Evolutionary conservation across 1,139 yeast species (phyloP).

Genomic region (Blastobotrys persicus): DNA sequence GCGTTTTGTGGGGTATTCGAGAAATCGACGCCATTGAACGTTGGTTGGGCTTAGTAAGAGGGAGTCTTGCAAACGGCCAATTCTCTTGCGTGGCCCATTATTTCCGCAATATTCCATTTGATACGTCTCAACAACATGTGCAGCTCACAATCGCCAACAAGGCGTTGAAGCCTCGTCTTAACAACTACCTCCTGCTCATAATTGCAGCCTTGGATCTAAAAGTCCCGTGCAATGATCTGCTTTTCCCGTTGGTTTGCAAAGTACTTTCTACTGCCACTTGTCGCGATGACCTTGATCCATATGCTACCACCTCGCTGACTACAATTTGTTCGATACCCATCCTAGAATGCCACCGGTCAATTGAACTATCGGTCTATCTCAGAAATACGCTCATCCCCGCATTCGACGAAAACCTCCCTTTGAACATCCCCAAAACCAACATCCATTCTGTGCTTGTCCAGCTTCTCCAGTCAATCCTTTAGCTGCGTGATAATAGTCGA

Average conservation of each 20-base stretch:
- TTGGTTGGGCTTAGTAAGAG: not conserved
- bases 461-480: not conserved
- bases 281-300: not conserved
- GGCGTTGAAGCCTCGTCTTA: not conserved
- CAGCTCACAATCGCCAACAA: not conserved
- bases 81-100: not conserved
- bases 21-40: constrained; percentile 1
- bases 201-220: not conserved
- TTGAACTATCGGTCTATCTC: not conserved
- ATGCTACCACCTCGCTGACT: not conserved
- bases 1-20: not conserved
- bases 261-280: not conserved
- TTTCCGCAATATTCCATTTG: not conserved
- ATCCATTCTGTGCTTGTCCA: not conserved
- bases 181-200: not conserved
- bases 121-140: not conserved
- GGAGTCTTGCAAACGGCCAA: not conserved
- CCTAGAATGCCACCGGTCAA: not conserved
- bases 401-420: not conserved
- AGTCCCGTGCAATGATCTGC: not conserved
- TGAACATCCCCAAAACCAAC: not conserved
- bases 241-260: not conserved
- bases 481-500: no score
- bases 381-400: not conserved
- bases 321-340: constrained; percentile 1